phyloP scores from a whole-genome alignment of 2,329 filamentous ascomycete species.

The Hymenoscyphus albidus region DNA sequence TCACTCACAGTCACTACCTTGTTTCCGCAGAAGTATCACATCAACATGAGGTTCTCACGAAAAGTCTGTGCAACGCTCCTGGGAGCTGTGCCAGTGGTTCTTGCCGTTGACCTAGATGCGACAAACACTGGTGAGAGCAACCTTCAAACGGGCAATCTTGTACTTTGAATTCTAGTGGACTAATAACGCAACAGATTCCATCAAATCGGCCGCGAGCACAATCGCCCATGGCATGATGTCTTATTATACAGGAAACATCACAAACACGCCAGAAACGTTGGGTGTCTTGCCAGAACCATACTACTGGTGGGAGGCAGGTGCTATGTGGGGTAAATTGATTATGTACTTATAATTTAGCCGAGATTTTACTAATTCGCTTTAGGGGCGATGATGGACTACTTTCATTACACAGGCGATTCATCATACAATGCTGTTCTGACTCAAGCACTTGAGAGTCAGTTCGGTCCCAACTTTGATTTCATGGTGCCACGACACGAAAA shows the following conservation, averaged over 20 bases:
- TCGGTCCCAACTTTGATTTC: slow-evolving; percentile 56
- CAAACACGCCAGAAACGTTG: slow-evolving; percentile 51
- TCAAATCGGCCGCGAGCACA: slow-evolving; percentile 57
- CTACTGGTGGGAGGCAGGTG: slow-evolving; percentile 50
- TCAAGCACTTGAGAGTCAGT: slow-evolving; percentile 57
- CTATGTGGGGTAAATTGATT: slow-evolving; percentile 59
- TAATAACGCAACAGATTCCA: slow-evolving; percentile 46
- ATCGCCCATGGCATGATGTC: slow-evolving; percentile 59
- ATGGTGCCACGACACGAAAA: slow-evolving; percentile 53
- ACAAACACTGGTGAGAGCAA: slow-evolving; percentile 4
- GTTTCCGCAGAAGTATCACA: background rate
- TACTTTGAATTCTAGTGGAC: background rate
- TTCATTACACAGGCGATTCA: slow-evolving; percentile 59
- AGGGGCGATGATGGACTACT: slow-evolving; percentile 59
- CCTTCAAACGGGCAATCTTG: background rate
- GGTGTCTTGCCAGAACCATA: slow-evolving; percentile 63
- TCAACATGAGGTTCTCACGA: slow-evolving; percentile 2
- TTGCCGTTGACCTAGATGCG: slow-evolving; percentile 5
- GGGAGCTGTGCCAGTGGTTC: slow-evolving; percentile 1
- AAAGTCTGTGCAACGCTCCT: slow-evolving; percentile 1
- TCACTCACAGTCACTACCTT: background rate
- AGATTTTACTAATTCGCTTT: too few relatives aligned
- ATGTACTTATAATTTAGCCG: too few relatives aligned
- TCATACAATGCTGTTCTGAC: slow-evolving; percentile 58
- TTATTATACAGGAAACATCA: slow-evolving; percentile 61